These are phyloP conservation scores for Tulasnella calospora DNA, from an alignment of 768 basidiomycete genomes.

Conservation along the genomic window DNA sequence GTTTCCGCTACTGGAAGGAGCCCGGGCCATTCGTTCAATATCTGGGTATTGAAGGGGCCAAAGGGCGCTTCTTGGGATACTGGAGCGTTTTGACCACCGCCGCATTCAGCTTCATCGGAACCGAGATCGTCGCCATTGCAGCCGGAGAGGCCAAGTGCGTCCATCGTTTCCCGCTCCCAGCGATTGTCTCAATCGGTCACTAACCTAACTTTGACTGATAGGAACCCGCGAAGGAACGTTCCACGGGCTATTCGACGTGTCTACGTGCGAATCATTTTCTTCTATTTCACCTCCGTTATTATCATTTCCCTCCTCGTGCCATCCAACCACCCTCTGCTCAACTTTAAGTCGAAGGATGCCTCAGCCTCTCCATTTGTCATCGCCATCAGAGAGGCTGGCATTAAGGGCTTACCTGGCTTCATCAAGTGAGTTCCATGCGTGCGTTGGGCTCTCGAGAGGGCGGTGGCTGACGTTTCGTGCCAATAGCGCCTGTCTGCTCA, in stretches of 20 bases:
- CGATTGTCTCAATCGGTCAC: neutral
- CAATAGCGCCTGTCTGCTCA: constrained; percentile 52
- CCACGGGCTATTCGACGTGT: constrained; percentile 65
- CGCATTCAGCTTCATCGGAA: constrained; percentile 89
- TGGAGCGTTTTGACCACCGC: constrained; percentile 41
- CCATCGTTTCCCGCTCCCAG: constrained; percentile 31
- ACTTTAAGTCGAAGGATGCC: constrained; percentile 53
- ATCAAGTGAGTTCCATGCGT: constrained; percentile 33
- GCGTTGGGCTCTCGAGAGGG: neutral
- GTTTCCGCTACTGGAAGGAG: constrained; percentile 79
- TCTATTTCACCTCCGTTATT: constrained; percentile 44
- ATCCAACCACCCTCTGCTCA: constrained; percentile 55
- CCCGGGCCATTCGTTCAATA: constrained; percentile 83
- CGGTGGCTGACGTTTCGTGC: neutral
- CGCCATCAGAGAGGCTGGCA: constrained; percentile 70
- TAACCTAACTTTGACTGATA: neutral
- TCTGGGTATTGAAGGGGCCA: constrained; percentile 36
- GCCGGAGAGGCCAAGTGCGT: constrained; percentile 92
- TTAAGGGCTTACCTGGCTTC: constrained; percentile 75
- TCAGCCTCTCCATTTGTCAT: constrained; percentile 87
- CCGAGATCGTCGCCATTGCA: constrained; percentile 86
- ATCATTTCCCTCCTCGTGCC: constrained; percentile 52
- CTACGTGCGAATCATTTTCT: constrained; percentile 75
- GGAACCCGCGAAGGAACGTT: constrained; percentile 46
- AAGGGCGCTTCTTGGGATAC: constrained; percentile 32